Base-by-base conservation (phyloP, 129 eudicot genomes). In the Calendula officinalis region DNA sequence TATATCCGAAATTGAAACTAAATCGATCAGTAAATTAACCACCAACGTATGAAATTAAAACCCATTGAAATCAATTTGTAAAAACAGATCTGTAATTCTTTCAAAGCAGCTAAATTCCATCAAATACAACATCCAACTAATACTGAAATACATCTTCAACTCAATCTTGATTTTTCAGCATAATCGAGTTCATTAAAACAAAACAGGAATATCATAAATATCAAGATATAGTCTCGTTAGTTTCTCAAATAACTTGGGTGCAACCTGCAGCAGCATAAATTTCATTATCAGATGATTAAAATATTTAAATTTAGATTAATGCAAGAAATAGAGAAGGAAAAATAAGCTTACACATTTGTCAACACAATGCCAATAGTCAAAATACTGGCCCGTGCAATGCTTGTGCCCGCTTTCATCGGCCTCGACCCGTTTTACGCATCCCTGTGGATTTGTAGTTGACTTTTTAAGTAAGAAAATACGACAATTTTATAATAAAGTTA, bases 331-430 rank as follows among this genome's bases (percentile, higher is more conserved):
- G 6, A 50, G n/a, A n/a, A n/a, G n/a, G n/a, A n/a, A n/a, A n/a
- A n/a, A n/a, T n/a, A n/a, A n/a, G n/a, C n/a, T n/a, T n/a, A n/a
- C n/a, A n/a, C n/a, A n/a, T n/a, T n/a, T n/a, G n/a, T n/a, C n/a
- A n/a, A n/a, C n/a, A n/a, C 97, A 89, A 0, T 70, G 86, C 90
- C 90, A 89, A 65, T 83, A 89, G 76, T 89, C 97, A 77, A 89
- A 89, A 76, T 83, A 86, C 51, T 89, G 91, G 30, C 91, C 95
- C 8, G 95, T 85, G 75, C 97, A 89, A 71, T 89, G 97, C 79
- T 83, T 85, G 77, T 75, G 85, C 75, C 97, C 97, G 5, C 81
- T 64, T 43, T 86, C 97, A 76, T 89, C 97, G 35, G 81, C 88
- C 70, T 86, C 78, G 48, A 89, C 77, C 79, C 97, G 78, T 54